Base-by-base conservation (phyloP, 2,329 filamentous ascomycete species). In the Cladosporium sp. region DNA sequence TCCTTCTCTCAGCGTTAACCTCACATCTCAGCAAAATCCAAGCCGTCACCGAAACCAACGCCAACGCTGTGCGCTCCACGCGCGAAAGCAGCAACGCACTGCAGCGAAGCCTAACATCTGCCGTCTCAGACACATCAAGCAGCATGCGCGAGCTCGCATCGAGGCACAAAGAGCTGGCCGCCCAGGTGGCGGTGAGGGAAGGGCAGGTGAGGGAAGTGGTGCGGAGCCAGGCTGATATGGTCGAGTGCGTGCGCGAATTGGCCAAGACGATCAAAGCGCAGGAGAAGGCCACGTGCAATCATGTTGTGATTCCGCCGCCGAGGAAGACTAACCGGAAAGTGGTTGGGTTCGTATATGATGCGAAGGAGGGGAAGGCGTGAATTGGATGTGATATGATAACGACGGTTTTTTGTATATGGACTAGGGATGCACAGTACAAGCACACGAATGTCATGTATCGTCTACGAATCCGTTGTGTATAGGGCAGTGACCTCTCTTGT, bases 321-420 rank as follows among this genome's bases (percentile, higher is more conserved):
- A 63, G 69, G 50, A 70, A 70, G 59, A 62, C 69, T 3, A 66
- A 67, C 8, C 64, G 64, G 50, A 70, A 68, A 59, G 60, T 70
- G 40, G 67, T 69, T 17, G 67, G 67, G 9, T 70, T 67, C 52
- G 69, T 70, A 5, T 70, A 70, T 61, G 69, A 70, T 64, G 65
- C 56, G n/a, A 67, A 52, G 49, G 50, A 59, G n/a, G 28, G 38
- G 20, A 45, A 43, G 28, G 47, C 28, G 22, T 19, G 19, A 51
- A 36, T 6, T n/a, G 20, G 34, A 37, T 28, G 17, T n/a, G 28
- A 20, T 55, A 49, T 39, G 51, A 38, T 40, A 54, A 28, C 20
- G 37, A 54, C 37, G 37, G 15, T 40, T 55, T 12, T 37, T 5
- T 3, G 8, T 56, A 49, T 34, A 56, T 20, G 54, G 38, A n/a